Base-by-base conservation (phyloP, 495 filamentous ascomycete species). In the Apodospora peruviana region DNA sequence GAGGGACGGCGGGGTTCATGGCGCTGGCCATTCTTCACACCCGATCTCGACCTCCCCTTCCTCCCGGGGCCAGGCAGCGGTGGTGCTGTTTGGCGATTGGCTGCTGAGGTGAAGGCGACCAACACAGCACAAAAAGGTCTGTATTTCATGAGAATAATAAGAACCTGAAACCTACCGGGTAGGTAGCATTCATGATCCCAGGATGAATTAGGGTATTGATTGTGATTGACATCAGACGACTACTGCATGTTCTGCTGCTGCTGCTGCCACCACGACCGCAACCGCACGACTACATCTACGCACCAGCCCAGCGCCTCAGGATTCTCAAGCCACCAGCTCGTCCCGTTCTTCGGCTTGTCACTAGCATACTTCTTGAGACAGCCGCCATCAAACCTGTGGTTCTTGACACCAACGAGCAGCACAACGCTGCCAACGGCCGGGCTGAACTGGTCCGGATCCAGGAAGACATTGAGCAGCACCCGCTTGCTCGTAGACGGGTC, bases 321-420 rank as follows among this genome's bases (percentile, higher is more conserved):
- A 17, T 66, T 52, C 48, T 67, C 57, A 16, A 66, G 58, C 73
- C 73, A 76, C 72, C 73, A 76, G 2, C 48, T 50, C 27, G 41
- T 48, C n/a, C 67, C 66, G 2, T 46, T 34, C 16, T 22, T 50
- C 0, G 59, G 51, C 35, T 52, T 43, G 40, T 76, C 73, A 42
- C 68, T 73, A 0, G 43, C 61, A 41, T 75, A 76, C 53, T 76
- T 76, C 50, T 72, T 70, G 49, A 76, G 39, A 36, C 64, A 63
- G 1, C 73, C 73, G 5, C 72, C 73, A 7, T 76, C 73, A 40
- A 67, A 70, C 17, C 56, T 48, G 41, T 76, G 73, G 25, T 76
- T 76, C 50, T 74, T 76, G 4, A 71, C 71, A 0, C 73, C 73
- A 0, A 69, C 32, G 4, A 76, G 51, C 37, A 76, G 22, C 10